Evolutionary conservation across 2,329 filamentous ascomycete species (phyloP).

Genomic region (Beauveria sp.): DNA sequence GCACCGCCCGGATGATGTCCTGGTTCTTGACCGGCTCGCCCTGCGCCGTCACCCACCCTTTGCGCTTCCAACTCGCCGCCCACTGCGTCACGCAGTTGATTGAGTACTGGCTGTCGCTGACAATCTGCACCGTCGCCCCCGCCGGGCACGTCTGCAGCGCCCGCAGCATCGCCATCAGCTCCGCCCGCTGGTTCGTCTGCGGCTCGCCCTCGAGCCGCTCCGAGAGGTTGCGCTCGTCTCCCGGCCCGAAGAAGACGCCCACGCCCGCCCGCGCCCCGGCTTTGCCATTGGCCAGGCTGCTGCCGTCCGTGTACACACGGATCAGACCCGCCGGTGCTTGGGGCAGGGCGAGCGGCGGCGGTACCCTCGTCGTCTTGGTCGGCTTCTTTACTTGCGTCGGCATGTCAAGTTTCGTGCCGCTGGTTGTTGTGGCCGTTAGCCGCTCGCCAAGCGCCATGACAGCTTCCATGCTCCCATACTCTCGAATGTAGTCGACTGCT

Average conservation of each 20-base stretch:
- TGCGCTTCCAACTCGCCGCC: slow-evolving; percentile 67
- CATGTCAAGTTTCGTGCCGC: slow-evolving; percentile 12
- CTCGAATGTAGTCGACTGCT: slow-evolving; percentile 67
- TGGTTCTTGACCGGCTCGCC: slow-evolving; percentile 74
- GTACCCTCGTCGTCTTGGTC: slow-evolving; percentile 14
- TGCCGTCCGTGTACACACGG: slow-evolving; percentile 56
- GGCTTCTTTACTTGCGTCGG: slow-evolving; percentile 9
- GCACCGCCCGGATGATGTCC: slow-evolving; percentile 70
- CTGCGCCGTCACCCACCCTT: slow-evolving; percentile 68
- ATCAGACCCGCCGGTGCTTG: slow-evolving; percentile 24
- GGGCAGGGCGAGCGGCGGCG: slow-evolving; percentile 9
- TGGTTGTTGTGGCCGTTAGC: slow-evolving; percentile 12
- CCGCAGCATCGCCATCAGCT: slow-evolving; percentile 79
- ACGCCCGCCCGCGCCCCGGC: slow-evolving; percentile 49
- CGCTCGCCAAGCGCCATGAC: slow-evolving; percentile 31
- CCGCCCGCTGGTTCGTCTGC: slow-evolving; percentile 95
- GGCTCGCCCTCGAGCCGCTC: slow-evolving; percentile 64
- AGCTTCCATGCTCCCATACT: slow-evolving; percentile 36
- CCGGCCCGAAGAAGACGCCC: slow-evolving; percentile 54
- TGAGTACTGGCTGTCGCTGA: slow-evolving; percentile 83
- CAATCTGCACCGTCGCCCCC: slow-evolving; percentile 63
- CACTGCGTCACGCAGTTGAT: slow-evolving; percentile 85
- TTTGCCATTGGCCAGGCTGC: slow-evolving; percentile 50
- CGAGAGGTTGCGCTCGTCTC: slow-evolving; percentile 57
- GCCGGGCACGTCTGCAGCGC: slow-evolving; percentile 69